Evolutionary conservation across 164 flowering plant genomes (phyloP), one percentile per base, ranked within the genome.

Genomic region (Malania oleifera): DNA sequence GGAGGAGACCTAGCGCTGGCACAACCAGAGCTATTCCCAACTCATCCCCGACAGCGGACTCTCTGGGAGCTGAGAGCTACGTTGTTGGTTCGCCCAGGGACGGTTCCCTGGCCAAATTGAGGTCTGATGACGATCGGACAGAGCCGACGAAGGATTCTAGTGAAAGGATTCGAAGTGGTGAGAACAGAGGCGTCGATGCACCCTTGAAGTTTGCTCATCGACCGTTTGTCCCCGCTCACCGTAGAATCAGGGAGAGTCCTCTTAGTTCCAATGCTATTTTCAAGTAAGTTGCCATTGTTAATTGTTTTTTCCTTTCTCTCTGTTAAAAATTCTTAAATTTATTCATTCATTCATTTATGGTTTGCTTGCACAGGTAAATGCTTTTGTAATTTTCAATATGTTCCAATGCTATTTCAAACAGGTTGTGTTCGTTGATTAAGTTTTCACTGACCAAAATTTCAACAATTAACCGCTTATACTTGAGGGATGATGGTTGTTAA

Each of bases 221-320:
- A 54, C 79, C 96, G 10, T 77, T 89, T 3, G 68, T 71, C 57
- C 96, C 97, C 6, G 95, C 92, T 72, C 97, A 93, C 62, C 72
- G 87, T 46, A 73, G 70, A 41, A 68, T 75, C 19, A 82, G 68
- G 69, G 98, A 93, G 76, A 84, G 92, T 69, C 96, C 96, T 49
- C 90, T 93, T 15, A 93, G 97, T 62, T 93, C 97, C 18, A 87
- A 78, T 59, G 86, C 88, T 0, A 93, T 93, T 44, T 89, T 93
- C 70, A 79, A 67, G 62, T 97, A 89, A 89, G 97, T 89, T 27
- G 2, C n/a, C n/a, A n/a, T n/a, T n/a, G n/a, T n/a, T n/a, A n/a
- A n/a, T n/a, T n/a, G n/a, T n/a, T n/a, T n/a, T n/a, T n/a, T n/a
- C n/a, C n/a, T n/a, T n/a, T n/a, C n/a, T n/a, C n/a, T n/a, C n/a